Evolutionary conservation across 2,329 filamentous ascomycete species (phyloP), one percentile per base, ranked within the genome.

Genomic region (Fusarium napiforme): DNA sequence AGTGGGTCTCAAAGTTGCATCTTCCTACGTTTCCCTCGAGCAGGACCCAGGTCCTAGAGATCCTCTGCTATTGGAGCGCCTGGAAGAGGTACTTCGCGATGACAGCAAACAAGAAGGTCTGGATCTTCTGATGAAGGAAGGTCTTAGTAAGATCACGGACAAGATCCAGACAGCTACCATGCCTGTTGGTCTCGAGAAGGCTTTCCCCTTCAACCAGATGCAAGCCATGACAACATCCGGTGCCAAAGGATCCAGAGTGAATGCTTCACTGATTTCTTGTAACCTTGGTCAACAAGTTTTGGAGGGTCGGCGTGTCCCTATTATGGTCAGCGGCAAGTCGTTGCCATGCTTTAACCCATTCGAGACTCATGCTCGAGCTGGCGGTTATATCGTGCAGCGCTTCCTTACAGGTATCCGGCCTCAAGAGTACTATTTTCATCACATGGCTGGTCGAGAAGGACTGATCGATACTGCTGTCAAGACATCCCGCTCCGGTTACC

Each of bases 391-490:
- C 73, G 93, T 93, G 56, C 94, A 97, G 79, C 94, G 96, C 81
- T 99, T 99, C 89, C 93, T 99, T 87, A 99, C 97, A 30, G 96
- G 96, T 68, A 96, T 99, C 70, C 91, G 96, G 61, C 96, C 96
- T 9, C 96, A 99, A 79, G 97, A 99, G 81, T 99, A 98, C 82
- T 99, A 96, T 82, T 99, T 99, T 87, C 96, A 99, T 89, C 95
- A 97, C 83, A 99, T 99, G 97, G 96, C 96, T 79, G 97, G 97
- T 77, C 91, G 96, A 84, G 97, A 99, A 87, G 96, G 96, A 87
- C 86, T 99, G 74, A 99, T 99, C 80, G 96, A 99, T 88, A 99
- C 96, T 26, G 96, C 96, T 73, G 96, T 99, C 82, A 99, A 99
- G 85, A 99, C 96, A 4, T 97, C 96, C 15, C 92, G 96, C 79